Evolutionary conservation across 768 basidiomycete genomes (phyloP), one percentile per base, ranked within the genome.

Genomic region (Xanthoconium stramineum): DNA sequence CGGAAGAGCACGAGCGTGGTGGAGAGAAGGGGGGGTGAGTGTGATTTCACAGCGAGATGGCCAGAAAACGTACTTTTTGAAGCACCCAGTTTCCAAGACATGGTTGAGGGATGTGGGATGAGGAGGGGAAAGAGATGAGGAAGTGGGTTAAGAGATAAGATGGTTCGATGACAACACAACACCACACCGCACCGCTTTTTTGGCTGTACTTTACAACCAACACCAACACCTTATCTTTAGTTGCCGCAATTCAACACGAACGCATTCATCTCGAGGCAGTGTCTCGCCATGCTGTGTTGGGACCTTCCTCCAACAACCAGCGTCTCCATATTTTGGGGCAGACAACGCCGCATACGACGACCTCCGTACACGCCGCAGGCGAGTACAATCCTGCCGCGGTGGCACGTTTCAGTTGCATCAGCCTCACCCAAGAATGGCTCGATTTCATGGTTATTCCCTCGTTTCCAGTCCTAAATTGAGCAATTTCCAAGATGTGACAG

Each of bases 81-180:
- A 3, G 76, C 64, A 14, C 72, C 77, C 13, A 80, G 61, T 73
- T 83, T 84, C 80, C 83, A 84, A 58, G 83, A 85, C 81, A 84
- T 82, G 50, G 60, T 66, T 55, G n/a, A 9, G 6, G 52, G n/a
- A 24, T 24, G 47, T 4, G 6, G 20, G 12, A 11, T 14, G 8
- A 17, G 32, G 35, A 20, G 14, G 15, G 14, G 45, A 17, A 19
- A 14, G 24, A n/a, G 35, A 14, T 37, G 33, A n/a, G 6, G 52
- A 53, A 13, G 37, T 6, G 33, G 55, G 36, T 15, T 33, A 36
- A 52, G 38, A 43, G 48, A 57, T 46, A 58, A 54, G 55, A 61
- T 52, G 45, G 29, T 8, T 15, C 53, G 59, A 55, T 52, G 47
- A 55, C 53, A 43, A 46, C 8, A 35, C 33, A 6, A 35, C 33